A percentile compares a stretch with the other conserved stretches of the same genome.
These are phyloP conservation scores for Nemania diffusa DNA, from an alignment of 2,329 filamentous ascomycete genomes.

Conservation along the genomic window DNA sequence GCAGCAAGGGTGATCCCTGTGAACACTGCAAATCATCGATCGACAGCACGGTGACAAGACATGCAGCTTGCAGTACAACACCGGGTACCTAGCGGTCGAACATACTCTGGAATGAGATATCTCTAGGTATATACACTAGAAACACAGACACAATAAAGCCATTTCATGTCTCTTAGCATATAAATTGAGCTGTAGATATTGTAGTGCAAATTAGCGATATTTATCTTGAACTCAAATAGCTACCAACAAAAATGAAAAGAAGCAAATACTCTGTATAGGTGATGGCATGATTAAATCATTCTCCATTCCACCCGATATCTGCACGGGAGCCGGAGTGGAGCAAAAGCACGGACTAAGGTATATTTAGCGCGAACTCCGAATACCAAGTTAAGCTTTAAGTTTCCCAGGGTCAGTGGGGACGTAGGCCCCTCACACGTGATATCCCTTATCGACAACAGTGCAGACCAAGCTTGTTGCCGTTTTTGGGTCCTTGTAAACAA, in stretches of 20 bases:
- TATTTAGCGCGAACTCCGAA: neutral
- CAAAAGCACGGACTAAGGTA: slow-evolving; percentile 1
- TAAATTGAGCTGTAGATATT: too few relatives aligned
- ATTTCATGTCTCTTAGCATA: too few relatives aligned
- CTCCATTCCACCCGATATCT: neutral
- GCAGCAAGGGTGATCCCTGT: slow-evolving; percentile 23
- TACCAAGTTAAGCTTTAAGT: neutral
- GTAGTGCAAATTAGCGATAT: too few relatives aligned
- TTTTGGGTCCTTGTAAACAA: slow-evolving; percentile 45
- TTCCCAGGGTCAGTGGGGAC: neutral
- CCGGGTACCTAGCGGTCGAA: slow-evolving; percentile 4
- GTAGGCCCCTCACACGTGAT: slow-evolving; percentile 42
- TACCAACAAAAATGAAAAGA: neutral
- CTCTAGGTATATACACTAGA: neutral
- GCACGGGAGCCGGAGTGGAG: slow-evolving; percentile 6
- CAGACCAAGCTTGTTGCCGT: slow-evolving; percentile 39
- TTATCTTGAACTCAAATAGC: neutral
- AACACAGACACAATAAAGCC: too few relatives aligned
- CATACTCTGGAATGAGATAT: neutral
- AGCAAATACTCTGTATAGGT: neutral
- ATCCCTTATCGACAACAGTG: slow-evolving; percentile 41
- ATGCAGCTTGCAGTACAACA: slow-evolving; percentile 19
- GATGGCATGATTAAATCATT: slow-evolving; percentile 13
- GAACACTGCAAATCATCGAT: slow-evolving; percentile 32
- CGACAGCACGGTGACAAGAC: slow-evolving; percentile 25